Evolutionary conservation across 1,284 basidiomycete genomes (phyloP).

Genomic region (Rhizopogon hawkerae): DNA sequence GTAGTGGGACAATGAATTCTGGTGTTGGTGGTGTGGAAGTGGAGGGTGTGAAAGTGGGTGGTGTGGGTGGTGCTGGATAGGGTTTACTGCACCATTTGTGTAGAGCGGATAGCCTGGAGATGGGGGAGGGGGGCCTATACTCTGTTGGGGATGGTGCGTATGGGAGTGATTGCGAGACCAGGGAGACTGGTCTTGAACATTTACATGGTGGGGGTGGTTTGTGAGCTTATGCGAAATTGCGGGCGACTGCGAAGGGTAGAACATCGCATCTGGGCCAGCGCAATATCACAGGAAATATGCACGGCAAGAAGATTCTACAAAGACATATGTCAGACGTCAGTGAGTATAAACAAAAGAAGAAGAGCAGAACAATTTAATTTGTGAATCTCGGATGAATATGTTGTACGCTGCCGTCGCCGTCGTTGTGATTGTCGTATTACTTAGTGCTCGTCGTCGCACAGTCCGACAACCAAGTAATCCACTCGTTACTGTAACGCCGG

Average conservation of each 20-base stretch:
- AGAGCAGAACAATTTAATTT: background rate
- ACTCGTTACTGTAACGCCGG: background rate
- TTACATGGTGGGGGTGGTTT: conserved; percentile 35
- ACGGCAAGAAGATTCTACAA: background rate
- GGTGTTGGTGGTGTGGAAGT: conserved; percentile 62
- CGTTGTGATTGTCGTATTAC: background rate
- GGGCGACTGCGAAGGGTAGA: conserved; percentile 73
- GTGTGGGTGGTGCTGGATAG: conserved; percentile 53
- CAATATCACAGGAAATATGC: conserved; percentile 4
- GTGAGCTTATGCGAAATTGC: conserved; percentile 67
- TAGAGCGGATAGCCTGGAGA: conserved; percentile 67
- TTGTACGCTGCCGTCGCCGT: background rate
- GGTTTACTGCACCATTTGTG: conserved; percentile 52
- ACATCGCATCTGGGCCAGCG: conserved; percentile 49
- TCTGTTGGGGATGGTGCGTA: conserved; percentile 49
- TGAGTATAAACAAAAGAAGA: background rate
- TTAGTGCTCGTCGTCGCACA: background rate
- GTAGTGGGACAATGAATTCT: conserved; percentile 67
- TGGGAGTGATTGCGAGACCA: conserved; percentile 53
- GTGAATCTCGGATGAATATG: background rate
- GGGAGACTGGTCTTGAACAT: conserved; percentile 53
- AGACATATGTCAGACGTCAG: conserved; percentile 7
- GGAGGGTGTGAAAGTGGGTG: conserved; percentile 45
- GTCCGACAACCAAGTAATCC: background rate
- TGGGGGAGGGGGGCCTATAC: conserved; percentile 50